These are phyloP conservation scores for Carex littledalei DNA, from an alignment of 176 grass and related monocot species.

Conservation along the genomic window DNA sequence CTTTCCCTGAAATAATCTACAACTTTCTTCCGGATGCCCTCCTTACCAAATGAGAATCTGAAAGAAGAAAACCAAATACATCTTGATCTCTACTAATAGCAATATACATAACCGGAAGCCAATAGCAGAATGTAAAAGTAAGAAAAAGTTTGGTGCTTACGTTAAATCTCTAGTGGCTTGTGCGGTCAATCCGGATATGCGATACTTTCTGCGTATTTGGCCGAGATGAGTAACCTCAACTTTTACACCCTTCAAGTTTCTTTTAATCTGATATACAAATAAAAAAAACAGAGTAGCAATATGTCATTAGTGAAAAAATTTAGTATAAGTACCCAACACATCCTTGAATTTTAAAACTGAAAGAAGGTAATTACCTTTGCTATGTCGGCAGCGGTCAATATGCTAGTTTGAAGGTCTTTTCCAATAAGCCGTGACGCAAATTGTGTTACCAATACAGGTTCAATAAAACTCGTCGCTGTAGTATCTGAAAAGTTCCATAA, in stretches of 20 bases:
- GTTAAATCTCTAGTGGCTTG: slow-evolving; percentile 5
- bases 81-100: not conserved
- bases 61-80: not conserved
- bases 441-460: slow-evolving; percentile 29
- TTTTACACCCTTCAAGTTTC: slow-evolving; percentile 41
- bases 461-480: slow-evolving; percentile 51
- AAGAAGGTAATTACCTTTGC: slow-evolving; percentile 23
- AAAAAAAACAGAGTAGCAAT: not conserved
- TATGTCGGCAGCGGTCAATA: slow-evolving; percentile 16
- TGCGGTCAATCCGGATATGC: slow-evolving; percentile 28
- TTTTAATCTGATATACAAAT: slow-evolving; percentile 41
- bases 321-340: not conserved
- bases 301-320: not conserved
- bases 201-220: slow-evolving; percentile 23
- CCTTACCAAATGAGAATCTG: not conserved
- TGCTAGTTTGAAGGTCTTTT: not conserved
- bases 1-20: slow-evolving; percentile 51
- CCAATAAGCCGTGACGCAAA: slow-evolving; percentile 35
- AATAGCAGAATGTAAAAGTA: not conserved
- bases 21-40: slow-evolving; percentile 4
- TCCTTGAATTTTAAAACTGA: not conserved
- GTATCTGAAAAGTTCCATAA: slow-evolving; percentile 34
- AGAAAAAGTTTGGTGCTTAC: slow-evolving; percentile 15
- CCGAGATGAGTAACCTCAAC: slow-evolving; percentile 52
- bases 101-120: not conserved